phyloP scores from a whole-genome alignment of 176 grass and related monocot species.

The Aegilops sharonensis region DNA sequence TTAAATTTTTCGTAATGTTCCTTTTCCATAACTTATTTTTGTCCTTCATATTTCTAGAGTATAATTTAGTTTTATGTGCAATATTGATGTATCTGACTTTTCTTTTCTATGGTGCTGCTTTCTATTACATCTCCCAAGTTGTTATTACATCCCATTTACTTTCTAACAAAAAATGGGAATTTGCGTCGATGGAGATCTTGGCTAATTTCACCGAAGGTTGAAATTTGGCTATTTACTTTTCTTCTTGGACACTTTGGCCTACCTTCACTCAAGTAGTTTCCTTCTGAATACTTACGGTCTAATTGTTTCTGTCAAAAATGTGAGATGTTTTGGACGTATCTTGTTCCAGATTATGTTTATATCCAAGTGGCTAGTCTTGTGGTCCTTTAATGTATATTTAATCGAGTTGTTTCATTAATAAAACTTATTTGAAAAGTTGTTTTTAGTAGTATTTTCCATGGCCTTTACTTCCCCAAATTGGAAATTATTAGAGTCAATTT shows the following conservation, averaged over 20 bases:
- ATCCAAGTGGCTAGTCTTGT: not conserved
- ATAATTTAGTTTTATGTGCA: not conserved
- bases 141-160: not conserved
- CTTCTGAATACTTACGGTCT: not conserved
- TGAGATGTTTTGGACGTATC: not conserved
- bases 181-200: not conserved
- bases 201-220: not conserved
- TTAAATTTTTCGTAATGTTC: not conserved
- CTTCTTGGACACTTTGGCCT: not conserved
- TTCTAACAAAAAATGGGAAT: not conserved
- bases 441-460: not conserved
- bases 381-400: not conserved
- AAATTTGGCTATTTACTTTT: not conserved
- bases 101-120: not conserved
- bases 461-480: not conserved
- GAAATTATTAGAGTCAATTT: too few species aligned
- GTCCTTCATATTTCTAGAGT: not conserved
- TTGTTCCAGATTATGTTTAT: not conserved
- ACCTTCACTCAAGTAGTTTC: not conserved
- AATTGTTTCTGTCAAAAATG: not conserved
- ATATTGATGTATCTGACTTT: not conserved
- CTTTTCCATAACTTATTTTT: not conserved
- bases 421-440: not conserved
- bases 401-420: not conserved
- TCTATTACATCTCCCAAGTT: constrained; percentile 6